Conservation (phyloP, 2,329 filamentous ascomycete genomes). For the Incumbomyces lentus region DNA sequence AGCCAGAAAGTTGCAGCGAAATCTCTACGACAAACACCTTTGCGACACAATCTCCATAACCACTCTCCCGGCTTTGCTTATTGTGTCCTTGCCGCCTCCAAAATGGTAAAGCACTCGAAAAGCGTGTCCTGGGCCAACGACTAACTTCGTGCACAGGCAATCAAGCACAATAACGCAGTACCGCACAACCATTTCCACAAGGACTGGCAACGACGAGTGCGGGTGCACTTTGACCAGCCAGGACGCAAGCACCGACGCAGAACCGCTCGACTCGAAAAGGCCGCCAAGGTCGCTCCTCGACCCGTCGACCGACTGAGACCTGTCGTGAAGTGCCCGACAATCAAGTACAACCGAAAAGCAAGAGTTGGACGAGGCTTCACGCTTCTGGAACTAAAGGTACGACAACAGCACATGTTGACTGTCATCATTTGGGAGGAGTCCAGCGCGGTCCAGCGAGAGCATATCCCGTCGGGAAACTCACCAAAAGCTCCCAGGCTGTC, state of each 20-base stretch:
- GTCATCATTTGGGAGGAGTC: too few species aligned
- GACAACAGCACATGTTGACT: constrained; percentile 13
- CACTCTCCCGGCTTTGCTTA: constrained; percentile 9
- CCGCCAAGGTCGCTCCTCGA: constrained; percentile 86
- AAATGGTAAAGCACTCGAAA: constrained; percentile 29
- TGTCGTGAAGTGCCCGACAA: constrained; percentile 90
- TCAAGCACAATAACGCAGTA: constrained; percentile 73
- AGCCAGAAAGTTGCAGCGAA: too few species aligned
- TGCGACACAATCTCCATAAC: constrained; percentile 1
- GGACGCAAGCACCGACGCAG: constrained; percentile 92
- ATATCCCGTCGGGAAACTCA: too few species aligned
- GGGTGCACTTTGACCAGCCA: constrained; percentile 99
- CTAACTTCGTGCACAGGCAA: constrained; percentile 51
- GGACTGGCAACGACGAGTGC: constrained; percentile 99
- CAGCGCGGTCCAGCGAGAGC: too few species aligned
- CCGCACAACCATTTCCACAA: constrained; percentile 67
- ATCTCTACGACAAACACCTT: neutral
- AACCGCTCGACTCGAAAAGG: constrained; percentile 86
- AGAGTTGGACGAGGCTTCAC: constrained; percentile 96
- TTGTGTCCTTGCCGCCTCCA: constrained; percentile 45
- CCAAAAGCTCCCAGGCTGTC: too few species aligned
- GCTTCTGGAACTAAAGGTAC: constrained; percentile 94
- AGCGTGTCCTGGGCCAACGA: neutral
- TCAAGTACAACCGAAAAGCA: constrained; percentile 99
- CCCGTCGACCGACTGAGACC: constrained; percentile 95